These are phyloP conservation scores for Gossypium thurberi DNA, from an alignment of 345 rosid species.

Conservation along the genomic window DNA sequence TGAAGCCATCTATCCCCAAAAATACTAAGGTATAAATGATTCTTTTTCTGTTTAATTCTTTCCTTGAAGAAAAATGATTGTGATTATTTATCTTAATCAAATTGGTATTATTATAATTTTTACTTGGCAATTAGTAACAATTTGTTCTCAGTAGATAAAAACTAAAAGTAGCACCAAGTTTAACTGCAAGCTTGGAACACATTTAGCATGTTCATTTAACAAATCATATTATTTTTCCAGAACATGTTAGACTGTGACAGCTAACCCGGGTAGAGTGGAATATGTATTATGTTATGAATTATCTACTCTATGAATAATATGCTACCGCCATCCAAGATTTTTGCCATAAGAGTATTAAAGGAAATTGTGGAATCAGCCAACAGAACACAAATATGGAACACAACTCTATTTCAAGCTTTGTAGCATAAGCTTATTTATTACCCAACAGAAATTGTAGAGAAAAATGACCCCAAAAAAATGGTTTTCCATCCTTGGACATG, in stretches of 20 bases:
- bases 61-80: not conserved
- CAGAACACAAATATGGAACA: not conserved
- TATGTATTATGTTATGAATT: not conserved
- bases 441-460: not conserved
- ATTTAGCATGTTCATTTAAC: not conserved
- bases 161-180: not conserved
- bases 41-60: not conserved
- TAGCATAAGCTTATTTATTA: not conserved
- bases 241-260: not conserved
- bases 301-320: not conserved
- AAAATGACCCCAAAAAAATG: not conserved
- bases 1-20: not conserved
- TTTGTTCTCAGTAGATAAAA: not conserved
- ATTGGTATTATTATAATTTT: not conserved
- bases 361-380: not conserved
- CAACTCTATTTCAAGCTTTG: not conserved
- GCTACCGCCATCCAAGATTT: not conserved
- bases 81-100: not conserved
- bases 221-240: not conserved
- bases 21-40: not conserved
- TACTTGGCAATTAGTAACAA: not conserved
- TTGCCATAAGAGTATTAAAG: not conserved
- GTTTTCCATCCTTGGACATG: conserved; percentile 2
- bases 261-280: not conserved
- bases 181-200: not conserved